Percentiles rank a stretch among this genome's conserved stretches.
Conservation (phyloP, 768 basidiomycete genomes). For the Dacryopinax primogenitus region DNA sequence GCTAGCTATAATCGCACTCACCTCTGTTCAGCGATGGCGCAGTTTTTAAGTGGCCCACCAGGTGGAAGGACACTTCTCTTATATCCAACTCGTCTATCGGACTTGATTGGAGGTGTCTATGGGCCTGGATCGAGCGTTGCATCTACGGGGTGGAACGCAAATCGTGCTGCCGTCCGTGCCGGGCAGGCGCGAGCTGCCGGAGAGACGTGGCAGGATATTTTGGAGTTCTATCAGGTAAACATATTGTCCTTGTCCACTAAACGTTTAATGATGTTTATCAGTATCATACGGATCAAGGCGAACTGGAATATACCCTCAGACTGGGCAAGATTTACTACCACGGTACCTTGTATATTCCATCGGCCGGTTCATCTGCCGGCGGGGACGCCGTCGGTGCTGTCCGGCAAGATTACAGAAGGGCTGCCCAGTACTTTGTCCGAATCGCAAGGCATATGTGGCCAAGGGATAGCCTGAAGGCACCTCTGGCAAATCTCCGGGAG, state of each 20-base stretch:
- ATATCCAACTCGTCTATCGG: conserved; percentile 69
- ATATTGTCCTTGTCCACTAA: background rate
- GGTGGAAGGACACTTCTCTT: conserved; percentile 79
- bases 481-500: conserved; percentile 25
- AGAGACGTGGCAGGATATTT: conserved; percentile 85
- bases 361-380: conserved; percentile 72
- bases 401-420: conserved; percentile 60
- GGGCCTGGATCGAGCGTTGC: conserved; percentile 91
- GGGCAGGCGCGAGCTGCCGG: conserved; percentile 72
- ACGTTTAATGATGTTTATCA: conserved; percentile 25
- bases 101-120: conserved; percentile 83
- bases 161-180: conserved; percentile 69
- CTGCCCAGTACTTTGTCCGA: conserved; percentile 68
- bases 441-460: conserved; percentile 85
- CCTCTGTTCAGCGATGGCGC: conserved; percentile 45
- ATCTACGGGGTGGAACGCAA: conserved; percentile 63
- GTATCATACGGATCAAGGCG: conserved; percentile 92
- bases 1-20: conserved; percentile 12
- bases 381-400: conserved; percentile 89
- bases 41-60: conserved; percentile 74
- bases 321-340: conserved; percentile 95
- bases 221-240: conserved; percentile 76
- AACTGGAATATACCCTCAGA: conserved; percentile 76
- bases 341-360: conserved; percentile 72
- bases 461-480: conserved; percentile 47